A percentile compares a stretch with the other conserved stretches of the same genome.
Conservation (phyloP, 2,329 filamentous ascomycete species). For the Fusarium pseudocircinatum region DNA sequence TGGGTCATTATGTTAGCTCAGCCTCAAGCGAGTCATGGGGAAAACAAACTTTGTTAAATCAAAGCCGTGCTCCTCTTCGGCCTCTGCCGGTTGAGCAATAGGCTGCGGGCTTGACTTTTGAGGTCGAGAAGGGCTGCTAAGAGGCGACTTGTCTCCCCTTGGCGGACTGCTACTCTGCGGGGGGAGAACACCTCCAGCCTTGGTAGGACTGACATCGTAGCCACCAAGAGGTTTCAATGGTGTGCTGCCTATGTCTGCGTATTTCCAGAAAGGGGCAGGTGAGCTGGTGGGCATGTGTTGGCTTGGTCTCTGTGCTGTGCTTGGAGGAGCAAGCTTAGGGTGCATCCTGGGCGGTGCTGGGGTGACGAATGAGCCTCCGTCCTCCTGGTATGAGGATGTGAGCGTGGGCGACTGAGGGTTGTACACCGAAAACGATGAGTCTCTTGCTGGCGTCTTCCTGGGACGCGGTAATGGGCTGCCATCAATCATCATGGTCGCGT, state of each 20-base stretch:
- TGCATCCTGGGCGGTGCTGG: conserved; percentile 78
- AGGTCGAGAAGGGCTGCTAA: conserved; percentile 61
- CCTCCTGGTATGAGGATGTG: conserved; percentile 71
- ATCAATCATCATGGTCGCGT: conserved; percentile 58
- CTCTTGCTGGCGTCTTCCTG: conserved; percentile 57
- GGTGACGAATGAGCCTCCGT: conserved; percentile 71
- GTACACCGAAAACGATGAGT: conserved; percentile 59
- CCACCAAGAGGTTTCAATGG: conserved; percentile 62
- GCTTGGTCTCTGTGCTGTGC: conserved; percentile 81
- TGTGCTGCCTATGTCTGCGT: conserved; percentile 79
- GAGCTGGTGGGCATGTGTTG: conserved; percentile 88
- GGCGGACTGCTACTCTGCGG: conserved; percentile 69
- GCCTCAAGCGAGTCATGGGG: neutral
- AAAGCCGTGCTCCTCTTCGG: conserved; percentile 63
- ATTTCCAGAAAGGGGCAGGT: conserved; percentile 90
- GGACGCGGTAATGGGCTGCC: conserved; percentile 70
- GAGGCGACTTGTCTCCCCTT: conserved; percentile 59
- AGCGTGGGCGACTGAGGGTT: conserved; percentile 68
- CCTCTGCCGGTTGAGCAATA: conserved; percentile 46
- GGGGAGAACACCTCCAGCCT: conserved; percentile 53
- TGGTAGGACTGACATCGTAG: conserved; percentile 69
- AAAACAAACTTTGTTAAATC: conserved; percentile 65
- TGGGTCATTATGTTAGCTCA: conserved; percentile 42
- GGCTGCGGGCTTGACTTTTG: conserved; percentile 46
- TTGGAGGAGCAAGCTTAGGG: conserved; percentile 80